Evolutionary conservation across 2,329 filamentous ascomycete species (phyloP), one percentile per base, ranked within the genome.

Genomic region (Talaromyces sp.): DNA sequence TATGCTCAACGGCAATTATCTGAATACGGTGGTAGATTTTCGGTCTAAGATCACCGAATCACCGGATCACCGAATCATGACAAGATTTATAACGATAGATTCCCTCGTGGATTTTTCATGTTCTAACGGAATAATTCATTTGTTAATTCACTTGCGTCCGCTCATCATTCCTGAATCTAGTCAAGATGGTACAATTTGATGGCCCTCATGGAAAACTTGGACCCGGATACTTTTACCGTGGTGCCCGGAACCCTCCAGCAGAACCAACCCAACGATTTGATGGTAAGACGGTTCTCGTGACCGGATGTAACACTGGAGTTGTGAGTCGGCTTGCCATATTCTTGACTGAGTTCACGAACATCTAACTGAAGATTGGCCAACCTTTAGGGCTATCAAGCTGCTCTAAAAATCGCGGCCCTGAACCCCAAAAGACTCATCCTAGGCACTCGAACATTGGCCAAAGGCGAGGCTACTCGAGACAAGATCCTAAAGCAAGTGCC

Each of bases 141-240:
- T 22, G 9, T 19, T 37, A 3, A 56, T 14, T 39, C 19, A 7
- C 39, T 31, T 24, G 1, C 6, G 3, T 9, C 24, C 5, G 10
- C 22, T 56, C 11, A 22, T 39, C n/a, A 8, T 22, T 39, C 52
- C n/a, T 39, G 5, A 13, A 16, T 14, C 8, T 9, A 19, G 19
- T 47, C 56, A 56, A 54, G 33, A 65, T 65, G 63, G 63, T 65
- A 24, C 63, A 65, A 57, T 65, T 65, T 49, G 39, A 65, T 13
- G 63, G 47, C 24, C 63, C 63, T 16, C 27, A 45, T 39, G 57
- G 57, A 19, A 57, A 49, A 19, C 35, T 65, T 9, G 22, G 35
- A 16, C 47, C 58, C 16, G 5, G 31, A 10, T 61, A 65, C 57
- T 45, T 56, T 5, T 47, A 37, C 22, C 58, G 41, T 9, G 63